Percentiles rank a stretch among this genome's conserved stretches.
Evolutionary conservation across 1,139 yeast genomes (phyloP).

Genomic region (Protomyces macrosporus): DNA sequence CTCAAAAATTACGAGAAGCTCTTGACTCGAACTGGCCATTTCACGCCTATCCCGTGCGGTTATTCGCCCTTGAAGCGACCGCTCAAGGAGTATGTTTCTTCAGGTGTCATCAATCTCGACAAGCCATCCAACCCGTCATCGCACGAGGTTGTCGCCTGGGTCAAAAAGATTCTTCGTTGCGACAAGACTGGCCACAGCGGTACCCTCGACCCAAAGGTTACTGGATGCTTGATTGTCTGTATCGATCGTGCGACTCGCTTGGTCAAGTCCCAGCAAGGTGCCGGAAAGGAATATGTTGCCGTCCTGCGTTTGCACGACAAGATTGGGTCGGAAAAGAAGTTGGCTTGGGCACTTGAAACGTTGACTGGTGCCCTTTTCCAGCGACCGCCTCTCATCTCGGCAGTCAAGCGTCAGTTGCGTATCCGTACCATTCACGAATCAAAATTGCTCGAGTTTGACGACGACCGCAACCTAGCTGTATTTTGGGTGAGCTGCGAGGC

Average conservation of each 20-base stretch:
- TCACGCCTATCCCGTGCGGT: slow-evolving; percentile 49
- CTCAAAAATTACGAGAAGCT: slow-evolving; percentile 90
- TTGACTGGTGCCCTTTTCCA: slow-evolving; percentile 98
- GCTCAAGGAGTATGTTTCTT: slow-evolving; percentile 76
- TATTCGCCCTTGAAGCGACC: slow-evolving; percentile 93
- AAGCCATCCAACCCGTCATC: slow-evolving; percentile 97
- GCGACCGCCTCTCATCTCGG: slow-evolving; percentile 98
- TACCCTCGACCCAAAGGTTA: slow-evolving; percentile 97
- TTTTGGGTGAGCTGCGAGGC: slow-evolving; percentile 99
- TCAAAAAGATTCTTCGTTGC: slow-evolving; percentile 78
- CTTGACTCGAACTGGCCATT: slow-evolving; percentile 65
- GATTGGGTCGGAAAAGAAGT: slow-evolving; percentile 80
- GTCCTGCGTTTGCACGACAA: slow-evolving; percentile 93
- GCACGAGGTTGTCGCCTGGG: slow-evolving; percentile 84
- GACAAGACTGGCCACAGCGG: slow-evolving; percentile 99
- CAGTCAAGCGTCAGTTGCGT: slow-evolving; percentile 97
- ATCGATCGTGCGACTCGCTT: slow-evolving; percentile 96
- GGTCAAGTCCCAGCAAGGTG: slow-evolving; percentile 98
- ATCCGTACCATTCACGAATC: slow-evolving; percentile 97
- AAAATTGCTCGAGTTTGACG: slow-evolving; percentile 89
- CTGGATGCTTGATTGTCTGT: slow-evolving; percentile 96
- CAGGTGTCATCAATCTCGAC: slow-evolving; percentile 95
- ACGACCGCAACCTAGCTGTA: slow-evolving; percentile 93
- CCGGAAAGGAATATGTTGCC: slow-evolving; percentile 99
- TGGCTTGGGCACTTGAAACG: slow-evolving; percentile 83